These are phyloP conservation scores for Cokeromyces recurvatus DNA, from an alignment of 371 early-diverging fungal genomes.

Conservation along the genomic window DNA sequence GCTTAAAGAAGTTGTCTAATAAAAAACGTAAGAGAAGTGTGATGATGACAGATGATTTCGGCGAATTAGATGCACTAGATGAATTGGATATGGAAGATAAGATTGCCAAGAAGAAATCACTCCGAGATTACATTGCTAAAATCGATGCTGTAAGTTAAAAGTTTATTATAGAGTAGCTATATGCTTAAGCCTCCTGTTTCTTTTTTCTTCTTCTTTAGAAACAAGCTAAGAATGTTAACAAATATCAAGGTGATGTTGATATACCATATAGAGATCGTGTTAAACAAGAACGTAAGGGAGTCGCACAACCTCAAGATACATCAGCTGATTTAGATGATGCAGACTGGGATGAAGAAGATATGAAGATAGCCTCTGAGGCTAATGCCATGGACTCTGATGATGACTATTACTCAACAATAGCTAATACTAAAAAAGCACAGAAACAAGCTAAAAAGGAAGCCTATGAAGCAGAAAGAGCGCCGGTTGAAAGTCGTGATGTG, in stretches of 20 bases:
- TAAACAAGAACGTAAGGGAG: constrained; percentile 53
- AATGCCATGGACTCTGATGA: constrained; percentile 37
- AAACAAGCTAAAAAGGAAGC: constrained; percentile 45
- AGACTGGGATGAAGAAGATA: constrained; percentile 55
- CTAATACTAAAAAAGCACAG: constrained; percentile 38
- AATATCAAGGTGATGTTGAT: constrained; percentile 70
- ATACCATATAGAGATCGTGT: constrained; percentile 67
- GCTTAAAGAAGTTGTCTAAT: constrained; percentile 25
- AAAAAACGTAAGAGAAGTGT: constrained; percentile 47
- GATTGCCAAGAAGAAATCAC: constrained; percentile 58
- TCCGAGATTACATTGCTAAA: constrained; percentile 69
- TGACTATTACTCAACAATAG: constrained; percentile 56
- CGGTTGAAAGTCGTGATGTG: constrained; percentile 37
- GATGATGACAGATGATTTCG: constrained; percentile 58
- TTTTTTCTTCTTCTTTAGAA: constrained; percentile 14
- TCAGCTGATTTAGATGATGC: constrained; percentile 63
- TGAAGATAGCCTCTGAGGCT: constrained; percentile 36
- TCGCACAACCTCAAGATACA: constrained; percentile 50
- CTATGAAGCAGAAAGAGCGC: constrained; percentile 39
- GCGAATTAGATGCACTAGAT: constrained; percentile 70
- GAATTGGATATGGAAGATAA: constrained; percentile 82
- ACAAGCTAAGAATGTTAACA: constrained; percentile 38
- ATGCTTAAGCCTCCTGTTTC: not conserved
- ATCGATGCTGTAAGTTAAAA: constrained; percentile 59
- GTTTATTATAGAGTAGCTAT: not conserved